Evolutionary conservation across 1,139 yeast species (phyloP).

Genomic region (Sugiyamaella grinbergsii): DNA sequence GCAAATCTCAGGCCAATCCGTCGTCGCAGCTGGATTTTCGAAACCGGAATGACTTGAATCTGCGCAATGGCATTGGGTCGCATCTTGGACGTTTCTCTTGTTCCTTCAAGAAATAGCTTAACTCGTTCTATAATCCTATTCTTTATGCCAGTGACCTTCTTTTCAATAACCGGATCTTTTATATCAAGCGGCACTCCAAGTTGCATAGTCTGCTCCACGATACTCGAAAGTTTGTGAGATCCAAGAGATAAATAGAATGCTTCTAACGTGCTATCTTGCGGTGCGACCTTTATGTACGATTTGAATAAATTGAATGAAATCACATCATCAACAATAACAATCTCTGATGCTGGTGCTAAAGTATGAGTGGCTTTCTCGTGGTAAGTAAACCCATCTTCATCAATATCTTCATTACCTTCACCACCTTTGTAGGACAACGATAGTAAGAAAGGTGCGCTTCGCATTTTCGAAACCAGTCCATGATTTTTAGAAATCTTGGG

Average conservation of each 20-base stretch:
- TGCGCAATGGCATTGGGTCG: constrained; percentile 24
- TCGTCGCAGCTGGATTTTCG: constrained; percentile 36
- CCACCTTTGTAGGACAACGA: constrained; percentile 32
- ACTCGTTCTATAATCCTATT: constrained; percentile 36
- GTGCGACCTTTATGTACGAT: constrained; percentile 41
- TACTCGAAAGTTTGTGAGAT: constrained; percentile 32
- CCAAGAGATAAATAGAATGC: constrained; percentile 40
- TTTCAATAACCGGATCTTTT: constrained; percentile 20
- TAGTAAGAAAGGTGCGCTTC: constrained; percentile 38
- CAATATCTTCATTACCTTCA: constrained; percentile 14
- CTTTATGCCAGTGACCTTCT: constrained; percentile 22
- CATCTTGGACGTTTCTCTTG: constrained; percentile 28
- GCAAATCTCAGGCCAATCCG: constrained; percentile 13
- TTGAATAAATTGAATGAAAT: constrained; percentile 43
- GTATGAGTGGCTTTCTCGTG: constrained; percentile 26
- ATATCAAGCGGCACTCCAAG: constrained; percentile 29
- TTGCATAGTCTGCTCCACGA: constrained; percentile 32
- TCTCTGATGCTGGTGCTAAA: constrained; percentile 34
- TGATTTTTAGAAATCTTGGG: constrained; percentile 16
- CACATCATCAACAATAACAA: constrained; percentile 47
- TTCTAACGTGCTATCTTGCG: constrained; percentile 42
- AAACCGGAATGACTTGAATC: constrained; percentile 36
- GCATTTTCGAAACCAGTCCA: constrained; percentile 38
- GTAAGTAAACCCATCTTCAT: constrained; percentile 28
- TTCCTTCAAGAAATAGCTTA: constrained; percentile 41